phyloP scores from a whole-genome alignment of 305 asterid genomes.

The Rubia occidens region DNA sequence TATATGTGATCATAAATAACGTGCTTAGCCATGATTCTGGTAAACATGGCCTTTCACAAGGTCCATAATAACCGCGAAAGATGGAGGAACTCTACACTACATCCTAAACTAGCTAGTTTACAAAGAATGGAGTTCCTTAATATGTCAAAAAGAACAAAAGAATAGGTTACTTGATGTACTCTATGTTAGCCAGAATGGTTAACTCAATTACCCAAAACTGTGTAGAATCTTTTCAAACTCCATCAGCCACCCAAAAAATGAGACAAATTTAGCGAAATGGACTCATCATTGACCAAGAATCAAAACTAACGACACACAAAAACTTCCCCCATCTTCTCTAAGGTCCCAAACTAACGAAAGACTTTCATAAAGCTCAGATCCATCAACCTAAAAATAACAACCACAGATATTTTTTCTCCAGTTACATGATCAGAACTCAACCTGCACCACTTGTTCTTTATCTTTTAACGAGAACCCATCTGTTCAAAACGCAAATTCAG shows the following conservation, averaged over 20 bases:
- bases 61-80: constrained; percentile 30
- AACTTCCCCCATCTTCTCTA: constrained; percentile 27
- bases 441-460: constrained; percentile 14
- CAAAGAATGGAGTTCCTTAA: constrained; percentile 33
- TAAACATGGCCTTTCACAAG: constrained; percentile 31
- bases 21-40: constrained; percentile 11
- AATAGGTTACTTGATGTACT: constrained; percentile 39
- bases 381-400: constrained; percentile 34
- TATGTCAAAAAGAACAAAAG: constrained; percentile 44
- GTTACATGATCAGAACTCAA: constrained; percentile 44
- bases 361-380: constrained; percentile 41
- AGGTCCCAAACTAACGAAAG: constrained; percentile 38
- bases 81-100: constrained; percentile 49
- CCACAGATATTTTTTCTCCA: constrained; percentile 20
- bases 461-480: constrained; percentile 53
- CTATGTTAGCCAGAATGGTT: constrained; percentile 13
- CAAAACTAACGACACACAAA: constrained; percentile 28
- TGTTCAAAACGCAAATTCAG: constrained; percentile 10
- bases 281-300: constrained; percentile 27
- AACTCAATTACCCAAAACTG: constrained; percentile 13
- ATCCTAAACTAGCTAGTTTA: constrained; percentile 37
- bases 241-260: constrained; percentile 22
- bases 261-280: constrained; percentile 31
- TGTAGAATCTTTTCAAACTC: constrained; percentile 31
- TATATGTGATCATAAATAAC: constrained; percentile 32